These are phyloP conservation scores for Immersiella caudata DNA, from an alignment of 495 filamentous ascomycete species.

Conservation along the genomic window DNA sequence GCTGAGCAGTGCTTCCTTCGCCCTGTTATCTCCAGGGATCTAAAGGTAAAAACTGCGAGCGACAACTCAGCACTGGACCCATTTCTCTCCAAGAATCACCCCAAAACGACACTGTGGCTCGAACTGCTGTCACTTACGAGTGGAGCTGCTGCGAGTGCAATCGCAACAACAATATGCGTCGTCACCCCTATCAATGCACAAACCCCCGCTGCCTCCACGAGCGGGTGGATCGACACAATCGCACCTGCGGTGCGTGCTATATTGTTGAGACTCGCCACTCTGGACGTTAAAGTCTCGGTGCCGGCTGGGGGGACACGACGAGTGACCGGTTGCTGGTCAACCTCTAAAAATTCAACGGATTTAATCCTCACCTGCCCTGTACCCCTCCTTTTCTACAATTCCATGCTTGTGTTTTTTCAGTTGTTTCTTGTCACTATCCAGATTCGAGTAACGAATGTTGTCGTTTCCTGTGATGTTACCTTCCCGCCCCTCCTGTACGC, in stretches of 20 bases:
- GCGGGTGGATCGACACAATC: background rate
- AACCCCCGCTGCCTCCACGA: background rate
- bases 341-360: no score
- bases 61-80: no score
- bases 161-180: background rate
- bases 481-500: no score
- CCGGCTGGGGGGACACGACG: no score
- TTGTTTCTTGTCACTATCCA: no score
- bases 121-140: background rate
- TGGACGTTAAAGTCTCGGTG: background rate
- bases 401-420: no score
- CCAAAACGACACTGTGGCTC: background rate
- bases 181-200: background rate
- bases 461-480: no score
- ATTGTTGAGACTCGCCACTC: background rate
- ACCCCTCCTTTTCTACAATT: no score
- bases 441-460: no score
- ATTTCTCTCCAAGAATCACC: background rate
- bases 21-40: no score
- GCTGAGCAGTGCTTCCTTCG: background rate
- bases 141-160: conserved; percentile 9
- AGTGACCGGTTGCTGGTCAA: background rate
- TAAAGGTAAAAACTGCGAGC: no score
- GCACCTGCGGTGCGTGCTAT: background rate
- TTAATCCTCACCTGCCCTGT: no score